Base-by-base conservation (phyloP, 2,329 filamentous ascomycete genomes). In the Aspergillus sp. region DNA sequence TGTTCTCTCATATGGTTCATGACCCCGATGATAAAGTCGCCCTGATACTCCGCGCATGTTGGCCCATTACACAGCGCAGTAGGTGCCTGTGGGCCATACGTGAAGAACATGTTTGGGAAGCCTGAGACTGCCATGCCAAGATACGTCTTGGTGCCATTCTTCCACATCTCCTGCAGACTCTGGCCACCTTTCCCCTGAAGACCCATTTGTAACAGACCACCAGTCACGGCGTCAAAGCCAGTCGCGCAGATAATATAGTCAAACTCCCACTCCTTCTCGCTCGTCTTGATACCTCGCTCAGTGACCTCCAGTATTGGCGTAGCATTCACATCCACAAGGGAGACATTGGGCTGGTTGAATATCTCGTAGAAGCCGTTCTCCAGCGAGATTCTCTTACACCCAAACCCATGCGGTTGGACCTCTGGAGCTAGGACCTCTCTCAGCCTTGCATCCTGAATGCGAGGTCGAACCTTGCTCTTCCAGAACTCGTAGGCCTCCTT, bases 41-140 rank as follows among this genome's bases (percentile, higher is more conserved):
- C 82, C 62, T 87, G 83, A 0, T 83, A 62, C 62, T 85, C 81
- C 13, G 80, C 77, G 8, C 73, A 77, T 2, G 79, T 76, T 0
- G 84, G 84, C 0, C 83, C 81, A 60, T 85, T 86, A 68, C 75
- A 69, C 9, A 86, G 72, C 0, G 83, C 76, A 0, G 83, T 85
- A 0, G 84, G 84, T 0, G 75, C 81, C 24, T 87, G 84, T 1
- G 78, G 71, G 0, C 83, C 83, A 63, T 85, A 85, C 48, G 82
- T 64, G 57, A 78, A 77, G 70, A 82, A 81, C 73, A 81, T 75
- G 48, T 83, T 83, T 0, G 79, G 78, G 58, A 78, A 80, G 5
- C 71, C 69, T 17, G 71, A 60, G 15, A 75, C 70, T 0, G 72
- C 72, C 26, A 76, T 71, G 2, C 79, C 80, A 1, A 80, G 56